A percentile compares a stretch with the other conserved stretches of the same genome.
Conservation (phyloP, 345 rosid species). For the Arabis alpina region DNA sequence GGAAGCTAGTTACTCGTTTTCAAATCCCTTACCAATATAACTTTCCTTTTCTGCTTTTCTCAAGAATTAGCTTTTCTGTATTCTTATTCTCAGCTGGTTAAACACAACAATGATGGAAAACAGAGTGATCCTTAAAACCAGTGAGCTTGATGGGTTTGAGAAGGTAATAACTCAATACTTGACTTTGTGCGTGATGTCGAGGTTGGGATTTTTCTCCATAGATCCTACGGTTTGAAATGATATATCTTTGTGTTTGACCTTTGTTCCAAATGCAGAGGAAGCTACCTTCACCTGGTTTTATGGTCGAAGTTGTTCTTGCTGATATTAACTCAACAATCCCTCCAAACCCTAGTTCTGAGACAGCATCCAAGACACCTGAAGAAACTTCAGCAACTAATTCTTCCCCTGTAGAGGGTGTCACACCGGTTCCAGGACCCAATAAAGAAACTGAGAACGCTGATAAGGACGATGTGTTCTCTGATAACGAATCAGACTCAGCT, state of each 20-base stretch:
- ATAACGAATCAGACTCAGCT: constrained; percentile 53
- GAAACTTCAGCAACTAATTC: constrained; percentile 50
- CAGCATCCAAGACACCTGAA: constrained; percentile 45
- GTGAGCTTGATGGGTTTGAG: constrained; percentile 77
- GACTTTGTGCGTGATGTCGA: constrained; percentile 8
- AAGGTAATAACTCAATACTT: constrained; percentile 54
- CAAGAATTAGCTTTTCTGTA: constrained; percentile 4
- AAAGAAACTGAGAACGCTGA: constrained; percentile 51
- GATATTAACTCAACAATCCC: constrained; percentile 51
- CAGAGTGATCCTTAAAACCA: constrained; percentile 61
- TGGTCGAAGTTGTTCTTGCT: constrained; percentile 74
- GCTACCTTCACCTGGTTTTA: constrained; percentile 84
- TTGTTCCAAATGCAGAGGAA: constrained; percentile 61
- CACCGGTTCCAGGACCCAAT: constrained; percentile 48
- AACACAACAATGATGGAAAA: constrained; percentile 89
- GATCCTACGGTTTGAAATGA: background rate
- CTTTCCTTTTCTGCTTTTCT: constrained; percentile 23
- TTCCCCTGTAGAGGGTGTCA: constrained; percentile 40
- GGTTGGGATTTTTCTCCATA: constrained; percentile 23
- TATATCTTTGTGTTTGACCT: constrained; percentile 25
- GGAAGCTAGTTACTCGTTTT: constrained; percentile 35
- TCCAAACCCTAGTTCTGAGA: constrained; percentile 40
- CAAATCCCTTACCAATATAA: constrained; percentile 2
- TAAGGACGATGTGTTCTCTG: constrained; percentile 83
- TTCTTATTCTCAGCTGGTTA: constrained; percentile 61